Conservation (phyloP, 345 rosid species). For the Arabis hirsuta region DNA sequence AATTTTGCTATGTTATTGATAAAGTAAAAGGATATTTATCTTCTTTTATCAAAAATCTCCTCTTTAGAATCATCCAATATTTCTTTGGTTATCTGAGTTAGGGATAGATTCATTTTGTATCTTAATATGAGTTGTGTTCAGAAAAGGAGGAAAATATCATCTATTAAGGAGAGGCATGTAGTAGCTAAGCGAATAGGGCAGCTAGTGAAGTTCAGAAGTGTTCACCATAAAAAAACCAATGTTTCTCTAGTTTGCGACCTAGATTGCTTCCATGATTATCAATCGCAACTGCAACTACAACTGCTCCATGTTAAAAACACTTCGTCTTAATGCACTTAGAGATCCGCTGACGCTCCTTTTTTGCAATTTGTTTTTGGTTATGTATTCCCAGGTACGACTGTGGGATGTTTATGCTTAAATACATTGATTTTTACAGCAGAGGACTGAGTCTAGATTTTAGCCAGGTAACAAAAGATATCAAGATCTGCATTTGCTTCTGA, state of each 20-base stretch:
- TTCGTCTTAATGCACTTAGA: not conserved
- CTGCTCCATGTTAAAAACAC: conserved; percentile 1
- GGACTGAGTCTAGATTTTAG: conserved; percentile 70
- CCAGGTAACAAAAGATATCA: conserved; percentile 56
- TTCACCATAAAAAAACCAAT: not conserved
- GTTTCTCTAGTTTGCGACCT: conserved; percentile 4
- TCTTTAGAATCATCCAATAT: not conserved
- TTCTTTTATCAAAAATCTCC: not conserved
- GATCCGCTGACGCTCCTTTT: not conserved
- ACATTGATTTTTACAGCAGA: conserved; percentile 86
- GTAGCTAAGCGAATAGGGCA: no score
- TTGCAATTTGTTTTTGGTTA: not conserved
- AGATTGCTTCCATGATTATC: not conserved
- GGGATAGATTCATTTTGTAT: not conserved
- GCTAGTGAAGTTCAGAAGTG: not conserved
- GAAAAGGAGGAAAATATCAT: not conserved
- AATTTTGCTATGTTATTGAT: not conserved
- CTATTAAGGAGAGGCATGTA: not conserved
- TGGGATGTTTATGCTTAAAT: conserved; percentile 95
- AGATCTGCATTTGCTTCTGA: not conserved
- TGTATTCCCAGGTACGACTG: conserved; percentile 69
- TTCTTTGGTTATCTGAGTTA: not conserved
- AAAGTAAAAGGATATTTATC: not conserved
- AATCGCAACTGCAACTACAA: not conserved
- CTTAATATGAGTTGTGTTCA: not conserved